Percentiles rank a stretch among this genome's conserved stretches.
These are phyloP conservation scores for Catunica adiposa DNA, from an alignment of 2,329 filamentous ascomycete species.

Conservation along the genomic window DNA sequence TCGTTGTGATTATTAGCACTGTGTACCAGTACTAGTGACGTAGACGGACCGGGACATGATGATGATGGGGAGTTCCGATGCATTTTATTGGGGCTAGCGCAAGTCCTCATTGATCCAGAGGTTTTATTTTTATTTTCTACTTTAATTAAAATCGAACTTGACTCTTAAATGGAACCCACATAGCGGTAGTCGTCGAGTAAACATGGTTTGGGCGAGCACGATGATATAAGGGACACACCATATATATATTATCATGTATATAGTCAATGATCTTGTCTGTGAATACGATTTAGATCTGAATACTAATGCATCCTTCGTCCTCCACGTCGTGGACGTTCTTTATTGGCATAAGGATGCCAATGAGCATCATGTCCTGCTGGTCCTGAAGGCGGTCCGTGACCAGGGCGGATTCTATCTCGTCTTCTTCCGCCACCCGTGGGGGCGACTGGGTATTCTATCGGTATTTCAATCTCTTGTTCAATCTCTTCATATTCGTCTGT, in stretches of 20 bases:
- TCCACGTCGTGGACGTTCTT: slow-evolving; percentile 7
- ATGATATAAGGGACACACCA: too few species aligned
- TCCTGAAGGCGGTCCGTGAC: slow-evolving; percentile 9
- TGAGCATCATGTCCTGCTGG: slow-evolving; percentile 8
- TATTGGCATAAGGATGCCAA: slow-evolving; percentile 13
- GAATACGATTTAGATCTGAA: not conserved
- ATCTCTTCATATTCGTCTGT: slow-evolving; percentile 61
- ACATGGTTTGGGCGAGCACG: too few species aligned
- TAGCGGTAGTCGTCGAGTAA: too few species aligned
- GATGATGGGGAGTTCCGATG: not conserved
- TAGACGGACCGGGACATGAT: not conserved
- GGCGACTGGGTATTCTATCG: slow-evolving; percentile 21
- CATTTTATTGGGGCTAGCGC: not conserved
- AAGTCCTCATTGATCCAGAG: too few species aligned
- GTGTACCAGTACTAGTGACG: not conserved
- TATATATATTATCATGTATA: too few species aligned
- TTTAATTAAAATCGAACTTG: too few species aligned
- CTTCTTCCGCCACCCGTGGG: slow-evolving; percentile 15
- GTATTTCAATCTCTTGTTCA: slow-evolving; percentile 60
- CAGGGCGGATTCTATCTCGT: slow-evolving; percentile 3
- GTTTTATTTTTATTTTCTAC: too few species aligned
- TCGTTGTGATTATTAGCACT: not conserved
- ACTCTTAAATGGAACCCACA: too few species aligned
- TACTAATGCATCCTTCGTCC: slow-evolving; percentile 11
- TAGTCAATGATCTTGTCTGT: not conserved